Evolutionary conservation across 2,329 filamentous ascomycete genomes (phyloP).

Genomic region (Bipolaris gigantea): DNA sequence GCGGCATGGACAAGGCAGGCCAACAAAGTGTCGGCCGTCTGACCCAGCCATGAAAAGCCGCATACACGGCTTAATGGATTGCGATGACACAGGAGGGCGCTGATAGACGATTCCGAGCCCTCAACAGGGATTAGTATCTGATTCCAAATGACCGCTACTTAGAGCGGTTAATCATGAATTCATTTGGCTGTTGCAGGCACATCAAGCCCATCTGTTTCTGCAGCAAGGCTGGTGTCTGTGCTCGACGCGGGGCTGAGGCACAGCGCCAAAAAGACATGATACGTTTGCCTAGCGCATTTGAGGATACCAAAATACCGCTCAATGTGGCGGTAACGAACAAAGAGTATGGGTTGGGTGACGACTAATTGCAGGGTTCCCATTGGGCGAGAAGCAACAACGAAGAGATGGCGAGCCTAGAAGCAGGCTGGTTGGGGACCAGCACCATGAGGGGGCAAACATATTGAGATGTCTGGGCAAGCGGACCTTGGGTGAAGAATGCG

Average conservation of each 20-base stretch:
- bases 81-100: conserved; percentile 13
- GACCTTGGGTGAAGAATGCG: not conserved
- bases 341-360: conserved; percentile 16
- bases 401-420: conserved; percentile 10
- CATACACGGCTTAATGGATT: conserved; percentile 15
- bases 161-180: conserved; percentile 15
- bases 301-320: conserved; percentile 17
- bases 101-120: conserved; percentile 13
- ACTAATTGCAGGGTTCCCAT: conserved; percentile 13
- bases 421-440: conserved; percentile 15
- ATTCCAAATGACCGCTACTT: conserved; percentile 13
- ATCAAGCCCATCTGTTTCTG: conserved; percentile 18
- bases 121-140: conserved; percentile 12
- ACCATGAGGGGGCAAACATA: conserved; percentile 21
- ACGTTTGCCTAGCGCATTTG: conserved; percentile 17
- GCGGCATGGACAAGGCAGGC: conserved; percentile 16
- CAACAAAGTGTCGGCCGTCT: conserved; percentile 17
- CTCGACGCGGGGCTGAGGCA: conserved; percentile 30
- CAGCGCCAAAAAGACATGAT: conserved; percentile 15
- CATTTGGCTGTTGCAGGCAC: conserved; percentile 2
- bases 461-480: conserved; percentile 19
- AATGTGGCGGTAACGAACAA: conserved; percentile 23
- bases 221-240: conserved; percentile 20
- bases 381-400: conserved; percentile 23
- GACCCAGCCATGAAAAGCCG: conserved; percentile 22